Percentiles rank a stretch among this genome's conserved stretches.
Evolutionary conservation across 495 filamentous ascomycete species (phyloP).

Genomic region (Penicillium desertorum): DNA sequence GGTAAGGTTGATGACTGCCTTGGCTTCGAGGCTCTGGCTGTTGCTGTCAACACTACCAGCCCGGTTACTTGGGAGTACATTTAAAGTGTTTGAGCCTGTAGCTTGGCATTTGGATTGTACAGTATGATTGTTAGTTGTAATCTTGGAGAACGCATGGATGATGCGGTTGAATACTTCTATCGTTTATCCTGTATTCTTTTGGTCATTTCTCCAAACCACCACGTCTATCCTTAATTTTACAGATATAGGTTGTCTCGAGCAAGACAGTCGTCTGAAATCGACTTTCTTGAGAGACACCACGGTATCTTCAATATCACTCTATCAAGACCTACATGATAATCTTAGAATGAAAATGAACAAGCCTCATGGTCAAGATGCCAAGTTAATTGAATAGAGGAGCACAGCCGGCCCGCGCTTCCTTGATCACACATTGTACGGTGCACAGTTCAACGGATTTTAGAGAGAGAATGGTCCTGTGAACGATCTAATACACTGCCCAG

Average conservation of each 20-base stretch:
- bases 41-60: constrained; percentile 12
- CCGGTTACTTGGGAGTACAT: constrained; percentile 38
- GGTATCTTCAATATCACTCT: too few relatives aligned
- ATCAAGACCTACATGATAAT: too few relatives aligned
- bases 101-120: neutral
- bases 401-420: too few relatives aligned
- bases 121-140: neutral
- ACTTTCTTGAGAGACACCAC: too few relatives aligned
- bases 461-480: too few relatives aligned
- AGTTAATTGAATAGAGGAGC: too few relatives aligned
- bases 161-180: neutral
- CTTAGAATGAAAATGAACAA: too few relatives aligned
- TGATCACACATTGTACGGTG: too few relatives aligned
- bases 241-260: neutral
- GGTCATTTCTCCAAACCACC: neutral
- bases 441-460: too few relatives aligned
- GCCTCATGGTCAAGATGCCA: too few relatives aligned
- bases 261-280: neutral
- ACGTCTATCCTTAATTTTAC: neutral
- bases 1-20: constrained; percentile 35
- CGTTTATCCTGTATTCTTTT: neutral
- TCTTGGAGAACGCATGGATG: neutral
- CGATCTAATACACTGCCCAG: too few relatives aligned
- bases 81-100: constrained; percentile 18
- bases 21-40: constrained; percentile 33